Percentiles rank a stretch among this genome's conserved stretches.
Evolutionary conservation across 257 asterid genomes (phyloP).

Genomic region (Gynochthodes officinalis): DNA sequence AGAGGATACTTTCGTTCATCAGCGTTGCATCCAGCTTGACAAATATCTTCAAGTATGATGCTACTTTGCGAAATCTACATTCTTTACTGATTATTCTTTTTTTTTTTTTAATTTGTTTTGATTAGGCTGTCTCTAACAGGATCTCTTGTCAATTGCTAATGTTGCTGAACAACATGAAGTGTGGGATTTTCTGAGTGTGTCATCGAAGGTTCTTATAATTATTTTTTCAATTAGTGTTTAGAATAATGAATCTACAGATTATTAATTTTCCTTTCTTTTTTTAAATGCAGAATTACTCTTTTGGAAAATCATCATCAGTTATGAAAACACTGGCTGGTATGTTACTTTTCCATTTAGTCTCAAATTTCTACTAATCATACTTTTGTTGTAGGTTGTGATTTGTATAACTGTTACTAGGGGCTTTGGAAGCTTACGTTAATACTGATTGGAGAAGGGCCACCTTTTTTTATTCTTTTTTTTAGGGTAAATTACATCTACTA

Average conservation of each 20-base stretch:
- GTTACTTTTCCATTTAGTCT: conserved; percentile 29
- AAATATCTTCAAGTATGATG: conserved; percentile 77
- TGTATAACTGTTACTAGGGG: neutral
- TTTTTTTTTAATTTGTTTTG: conserved; percentile 23
- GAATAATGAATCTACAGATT: conserved; percentile 15
- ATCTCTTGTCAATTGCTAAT: conserved; percentile 91
- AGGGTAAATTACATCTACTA: too few species aligned
- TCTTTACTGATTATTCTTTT: conserved; percentile 9
- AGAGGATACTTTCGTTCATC: conserved; percentile 96
- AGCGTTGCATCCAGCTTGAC: conserved; percentile 96
- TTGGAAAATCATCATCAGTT: conserved; percentile 92
- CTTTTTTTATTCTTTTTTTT: too few species aligned
- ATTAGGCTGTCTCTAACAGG: conserved; percentile 47
- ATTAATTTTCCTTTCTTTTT: conserved; percentile 24
- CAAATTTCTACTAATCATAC: conserved; percentile 15
- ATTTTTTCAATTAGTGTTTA: conserved; percentile 16
- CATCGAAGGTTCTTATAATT: conserved; percentile 68
- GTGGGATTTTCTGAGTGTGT: conserved; percentile 93
- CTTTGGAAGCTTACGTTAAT: neutral
- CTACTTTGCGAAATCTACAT: conserved; percentile 16
- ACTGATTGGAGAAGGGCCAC: neutral
- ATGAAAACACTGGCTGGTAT: conserved; percentile 91
- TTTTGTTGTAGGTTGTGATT: neutral
- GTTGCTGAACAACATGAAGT: conserved; percentile 99
- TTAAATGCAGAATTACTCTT: conserved; percentile 78